phyloP scores from a whole-genome alignment of 163 green algal genomes.

The Chloroidium sp. region DNA sequence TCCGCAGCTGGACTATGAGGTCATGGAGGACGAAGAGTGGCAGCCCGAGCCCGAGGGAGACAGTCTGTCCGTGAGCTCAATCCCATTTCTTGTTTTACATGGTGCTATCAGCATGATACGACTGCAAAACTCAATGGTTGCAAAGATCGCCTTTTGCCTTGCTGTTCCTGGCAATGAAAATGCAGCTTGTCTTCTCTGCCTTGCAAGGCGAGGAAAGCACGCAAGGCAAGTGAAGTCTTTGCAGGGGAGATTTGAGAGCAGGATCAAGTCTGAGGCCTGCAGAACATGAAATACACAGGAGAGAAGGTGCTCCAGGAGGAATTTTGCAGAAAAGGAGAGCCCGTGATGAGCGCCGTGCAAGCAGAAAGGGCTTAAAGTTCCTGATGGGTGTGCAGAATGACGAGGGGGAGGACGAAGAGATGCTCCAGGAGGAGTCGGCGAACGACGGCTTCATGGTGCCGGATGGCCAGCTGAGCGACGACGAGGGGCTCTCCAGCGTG shows the following conservation, averaged over 20 bases:
- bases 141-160: neutral
- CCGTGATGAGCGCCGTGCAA: no score
- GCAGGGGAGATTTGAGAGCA: no score
- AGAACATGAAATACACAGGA: no score
- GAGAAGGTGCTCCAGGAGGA: no score
- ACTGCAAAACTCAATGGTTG: conserved; percentile 1
- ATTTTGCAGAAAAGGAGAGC: no score
- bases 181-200: neutral
- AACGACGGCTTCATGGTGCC: conserved; percentile 49
- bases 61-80: conserved; percentile 35
- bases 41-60: conserved; percentile 59
- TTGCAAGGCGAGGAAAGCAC: neutral
- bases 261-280: no score
- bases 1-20: conserved; percentile 48
- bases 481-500: conserved; percentile 32
- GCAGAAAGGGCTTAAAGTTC: no score
- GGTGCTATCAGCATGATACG: neutral
- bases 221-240: no score
- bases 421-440: conserved; percentile 32
- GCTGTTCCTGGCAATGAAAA: neutral
- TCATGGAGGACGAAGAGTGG: conserved; percentile 57
- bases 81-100: no score
- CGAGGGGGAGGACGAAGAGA: conserved; percentile 15
- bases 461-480: conserved; percentile 49
- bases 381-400: conserved; percentile 7